Evolutionary conservation across 345 rosid species (phyloP), one percentile per base, ranked within the genome.

Genomic region (Gossypium rotundifolium): DNA sequence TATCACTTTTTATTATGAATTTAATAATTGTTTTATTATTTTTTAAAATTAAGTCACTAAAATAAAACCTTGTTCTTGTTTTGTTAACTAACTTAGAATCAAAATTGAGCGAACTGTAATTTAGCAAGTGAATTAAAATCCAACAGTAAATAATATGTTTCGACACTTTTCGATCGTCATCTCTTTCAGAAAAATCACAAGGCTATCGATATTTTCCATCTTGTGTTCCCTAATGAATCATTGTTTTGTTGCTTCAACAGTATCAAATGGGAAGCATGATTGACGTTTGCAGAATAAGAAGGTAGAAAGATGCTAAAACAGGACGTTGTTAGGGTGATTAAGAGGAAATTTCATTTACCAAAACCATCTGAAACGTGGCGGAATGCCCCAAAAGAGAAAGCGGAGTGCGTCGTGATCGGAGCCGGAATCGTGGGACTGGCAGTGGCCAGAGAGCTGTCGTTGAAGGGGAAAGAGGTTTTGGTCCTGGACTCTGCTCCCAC

Each of bases 371-470:
- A 49, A 9, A 22, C 55, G 7, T 27, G 40, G 14, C 18, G 27
- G 16, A 64, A 66, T 54, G 55, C n/a, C 57, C 72, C 91, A 12
- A 84, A 72, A 81, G 97, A 91, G 89, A 87, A 85, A 72, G 90
- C 83, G 2, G 98, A 94, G 57, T 79, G 91, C 75, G 92, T 90
- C 71, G 97, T 94, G 65, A 87, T 94, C 18, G 98, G 98, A 20
- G 97, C 98, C 11, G 98, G 98, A 62, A 86, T 92, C 7, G 92
- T 94, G 53, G 98, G 97, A 55, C 58, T 94, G 11, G 93, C 97
- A 9, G 84, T 89, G 45, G 97, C 95, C 22, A 84, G 95, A 76
- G 87, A 85, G 74, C 82, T 94, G 40, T 82, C 93, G n/a, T 62
- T 48, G 27, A 79, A 77, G 13, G 97, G 97, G 33, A 85, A 88